Base-by-base conservation (phyloP, 1,284 basidiomycete species). In the Xerocomus amazonicus region DNA sequence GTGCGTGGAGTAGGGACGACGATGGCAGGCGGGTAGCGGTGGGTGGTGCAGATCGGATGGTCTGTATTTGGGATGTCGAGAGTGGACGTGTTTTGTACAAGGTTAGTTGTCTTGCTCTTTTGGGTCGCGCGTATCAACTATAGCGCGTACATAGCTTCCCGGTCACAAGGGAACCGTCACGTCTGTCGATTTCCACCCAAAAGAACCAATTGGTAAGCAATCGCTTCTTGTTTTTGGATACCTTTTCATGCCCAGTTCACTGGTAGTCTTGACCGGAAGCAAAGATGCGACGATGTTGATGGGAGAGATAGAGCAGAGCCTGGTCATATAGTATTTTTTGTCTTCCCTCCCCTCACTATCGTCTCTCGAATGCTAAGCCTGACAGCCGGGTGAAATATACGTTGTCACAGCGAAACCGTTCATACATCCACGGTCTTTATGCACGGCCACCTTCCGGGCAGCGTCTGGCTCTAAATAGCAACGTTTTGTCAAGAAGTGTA, bases 131-230 rank as follows among this genome's bases (percentile, higher is more conserved):
- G 13, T 38, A 5, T 16, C 14, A 9, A 46, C 9, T 13, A 14
- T 5, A 14, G 19, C 39, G 56, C 31, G 43, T 43, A 8, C 33
- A 34, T 48, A 91, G 87, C 77, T 97, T 45, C 92, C 93, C 34
- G 93, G 93, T 12, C 93, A 97, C 69, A 95, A 92, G 70, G 93
- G 93, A 12, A 94, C 92, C 0, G 92, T 96, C 8, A 92, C 90
- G 1, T 75, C 86, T 13, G 91, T 92, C 0, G 92, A 93, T 63
- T 93, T 93, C 73, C 91, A 94, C 63, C 89, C 90, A 14, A 90
- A 85, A 65, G 94, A 97, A 65, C 94, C 93, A 14, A 94, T 97
- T 67, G 82, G 90, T 88, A 67, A 56, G 83, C 73, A 10, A 36
- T 32, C 19, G 4, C n/a, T 43, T 43, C 31, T 49, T 36, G 43